A percentile compares a stretch with the other conserved stretches of the same genome.
These are phyloP conservation scores for Saccharum spontaneum DNA, from an alignment of 176 grass and related monocot genomes.

Conservation along the genomic window DNA sequence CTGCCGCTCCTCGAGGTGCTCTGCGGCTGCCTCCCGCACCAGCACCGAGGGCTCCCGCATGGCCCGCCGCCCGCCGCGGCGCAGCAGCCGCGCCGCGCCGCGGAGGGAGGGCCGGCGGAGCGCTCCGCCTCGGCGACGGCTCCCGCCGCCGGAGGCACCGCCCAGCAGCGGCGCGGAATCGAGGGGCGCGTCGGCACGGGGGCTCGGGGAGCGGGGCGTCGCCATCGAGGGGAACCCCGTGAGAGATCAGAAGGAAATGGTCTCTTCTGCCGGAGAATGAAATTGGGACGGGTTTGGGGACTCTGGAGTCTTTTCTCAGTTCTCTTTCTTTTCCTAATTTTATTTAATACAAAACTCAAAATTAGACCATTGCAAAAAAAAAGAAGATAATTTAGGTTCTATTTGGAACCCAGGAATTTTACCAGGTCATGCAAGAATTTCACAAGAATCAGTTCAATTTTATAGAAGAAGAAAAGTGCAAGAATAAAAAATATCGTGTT, in stretches of 20 bases:
- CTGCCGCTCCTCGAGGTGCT: conserved; percentile 82
- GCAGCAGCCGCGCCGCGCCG: conserved; percentile 51
- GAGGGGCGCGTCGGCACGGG: conserved; percentile 39
- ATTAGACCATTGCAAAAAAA: too few relatives aligned
- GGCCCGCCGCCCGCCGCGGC: conserved; percentile 47
- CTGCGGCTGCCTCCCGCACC: conserved; percentile 56
- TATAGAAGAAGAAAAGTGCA: too few relatives aligned
- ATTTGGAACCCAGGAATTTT: too few relatives aligned
- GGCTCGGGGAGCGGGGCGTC: conserved; percentile 42
- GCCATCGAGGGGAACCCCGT: conserved; percentile 31
- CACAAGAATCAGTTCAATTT: too few relatives aligned
- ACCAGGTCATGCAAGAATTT: too few relatives aligned
- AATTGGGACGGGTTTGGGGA: conserved; percentile 27
- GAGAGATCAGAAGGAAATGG: conserved; percentile 35
- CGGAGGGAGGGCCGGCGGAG: conserved; percentile 59
- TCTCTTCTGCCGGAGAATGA: conserved; percentile 16
- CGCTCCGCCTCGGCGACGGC: conserved; percentile 34
- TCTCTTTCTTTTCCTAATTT: background rate
- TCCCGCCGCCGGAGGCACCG: conserved; percentile 15
- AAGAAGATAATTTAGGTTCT: too few relatives aligned
- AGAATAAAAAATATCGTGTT: too few relatives aligned
- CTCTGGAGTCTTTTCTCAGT: conserved; percentile 10
- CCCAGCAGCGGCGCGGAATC: conserved; percentile 59
- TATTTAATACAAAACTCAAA: background rate
- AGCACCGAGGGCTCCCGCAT: conserved; percentile 64